Conservation (phyloP, 2,329 filamentous ascomycete genomes). For the Metarhizium humberi region DNA sequence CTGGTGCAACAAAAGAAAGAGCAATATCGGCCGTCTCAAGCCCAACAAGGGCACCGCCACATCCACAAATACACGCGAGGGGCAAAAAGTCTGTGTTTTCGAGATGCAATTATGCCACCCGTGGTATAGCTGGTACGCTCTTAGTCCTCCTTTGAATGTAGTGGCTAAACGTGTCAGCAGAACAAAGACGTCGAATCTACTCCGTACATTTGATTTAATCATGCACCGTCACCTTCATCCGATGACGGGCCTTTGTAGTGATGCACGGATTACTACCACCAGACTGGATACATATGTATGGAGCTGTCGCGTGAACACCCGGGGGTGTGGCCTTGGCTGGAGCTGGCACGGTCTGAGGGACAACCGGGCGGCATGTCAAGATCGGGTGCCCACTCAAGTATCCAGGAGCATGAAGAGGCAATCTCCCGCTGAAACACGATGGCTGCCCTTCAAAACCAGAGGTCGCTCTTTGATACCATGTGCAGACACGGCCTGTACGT, state of each 20-base stretch:
- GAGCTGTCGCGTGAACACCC: no score
- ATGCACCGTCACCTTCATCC: neutral
- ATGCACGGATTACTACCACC: neutral
- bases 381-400: neutral
- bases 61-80: neutral
- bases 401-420: slow-evolving; percentile 13
- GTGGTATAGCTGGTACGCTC: neutral
- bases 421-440: slow-evolving; percentile 19
- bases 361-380: neutral
- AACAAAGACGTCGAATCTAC: neutral
- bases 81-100: neutral
- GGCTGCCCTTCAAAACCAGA: slow-evolving; percentile 4
- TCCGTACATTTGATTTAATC: neutral
- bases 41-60: neutral
- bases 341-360: slow-evolving; percentile 3
- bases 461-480: no score
- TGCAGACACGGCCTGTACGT: no score
- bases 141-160: neutral
- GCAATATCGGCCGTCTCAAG: neutral
- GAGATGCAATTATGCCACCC: no score
- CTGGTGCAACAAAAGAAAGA: neutral
- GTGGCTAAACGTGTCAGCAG: neutral
- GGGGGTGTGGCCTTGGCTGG: neutral
- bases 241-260: neutral
- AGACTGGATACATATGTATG: neutral